These are phyloP conservation scores for Penicillium sp. DNA, from an alignment of 2,329 filamentous ascomycete species.

Conservation along the genomic window DNA sequence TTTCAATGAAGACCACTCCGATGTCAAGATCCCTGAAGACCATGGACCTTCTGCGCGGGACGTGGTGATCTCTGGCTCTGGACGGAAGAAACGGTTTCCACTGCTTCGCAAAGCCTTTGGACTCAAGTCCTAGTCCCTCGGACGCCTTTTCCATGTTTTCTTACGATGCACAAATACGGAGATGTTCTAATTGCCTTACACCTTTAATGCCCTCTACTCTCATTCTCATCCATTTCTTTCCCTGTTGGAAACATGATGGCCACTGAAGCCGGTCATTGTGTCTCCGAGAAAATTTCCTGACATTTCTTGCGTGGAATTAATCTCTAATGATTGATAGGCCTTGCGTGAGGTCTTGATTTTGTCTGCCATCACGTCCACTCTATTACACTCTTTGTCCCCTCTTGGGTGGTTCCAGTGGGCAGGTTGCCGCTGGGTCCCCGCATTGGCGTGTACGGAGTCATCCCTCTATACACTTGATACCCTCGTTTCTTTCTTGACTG, in stretches of 20 bases:
- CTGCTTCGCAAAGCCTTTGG: conserved; percentile 43
- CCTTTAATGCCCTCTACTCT: conserved; percentile 8
- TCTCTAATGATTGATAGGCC: conserved; percentile 22
- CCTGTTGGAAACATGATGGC: conserved; percentile 1
- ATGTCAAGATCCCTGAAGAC: conserved; percentile 15
- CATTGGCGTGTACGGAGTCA: conserved; percentile 1
- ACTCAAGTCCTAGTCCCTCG: conserved; percentile 24
- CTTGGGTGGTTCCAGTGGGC: not conserved
- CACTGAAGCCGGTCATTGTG: too few species aligned
- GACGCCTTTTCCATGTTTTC: not conserved
- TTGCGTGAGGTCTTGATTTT: not conserved
- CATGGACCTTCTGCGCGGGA: conserved; percentile 20
- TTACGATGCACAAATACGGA: conserved; percentile 7
- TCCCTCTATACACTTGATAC: conserved; percentile 4
- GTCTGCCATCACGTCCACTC: not conserved
- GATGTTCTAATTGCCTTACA: conserved; percentile 5
- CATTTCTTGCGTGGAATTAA: conserved; percentile 18
- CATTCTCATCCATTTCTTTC: conserved; percentile 1
- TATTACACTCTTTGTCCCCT: conserved; percentile 10
- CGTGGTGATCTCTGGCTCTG: conserved; percentile 32
- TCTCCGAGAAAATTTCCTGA: not conserved
- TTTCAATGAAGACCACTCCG: conserved; percentile 11
- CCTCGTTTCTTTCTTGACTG: conserved; percentile 4
- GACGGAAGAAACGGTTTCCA: conserved; percentile 44
- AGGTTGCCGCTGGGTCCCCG: conserved; percentile 2